Base-by-base conservation (phyloP, 2,329 filamentous ascomycete species). In the Aureobasidium sp. region DNA sequence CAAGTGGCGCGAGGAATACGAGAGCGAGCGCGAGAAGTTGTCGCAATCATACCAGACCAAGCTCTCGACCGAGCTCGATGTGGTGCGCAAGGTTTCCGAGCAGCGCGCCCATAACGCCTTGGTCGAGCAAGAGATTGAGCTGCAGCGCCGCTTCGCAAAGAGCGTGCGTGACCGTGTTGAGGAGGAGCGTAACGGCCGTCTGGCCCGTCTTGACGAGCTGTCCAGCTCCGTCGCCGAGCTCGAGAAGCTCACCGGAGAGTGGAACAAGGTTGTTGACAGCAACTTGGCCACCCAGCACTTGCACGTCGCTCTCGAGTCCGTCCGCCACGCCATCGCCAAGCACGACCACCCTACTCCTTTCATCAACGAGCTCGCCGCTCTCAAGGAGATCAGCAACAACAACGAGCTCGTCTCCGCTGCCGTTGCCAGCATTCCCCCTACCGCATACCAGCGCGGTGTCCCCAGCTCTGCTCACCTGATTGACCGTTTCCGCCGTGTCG, bases 271-370 rank as follows among this genome's bases (percentile, higher is more conserved):
- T 41, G 86, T 99, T 25, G 91, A 97, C 73, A 82, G 84, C 64
- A 97, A 94, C 77, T 84, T 97, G 66, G 88, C 90, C 76, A 97
- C 94, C 0, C 94, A 99, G 76, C 92, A 97, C 77, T 86, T 99
- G 31, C 91, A 97, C 72, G 91, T 99, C 39, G 94, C 94, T 22
- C 89, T 97, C 34, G 94, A 99, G 73, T 91, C 93, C 42, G 91
- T 97, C 57, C 88, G 90, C 67, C 86, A 90, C 63, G 90, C 88
- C 56, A 84, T 97, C 25, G 87, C 91, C 71, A 87, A 88, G 66
- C 82, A 87, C 14, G 79, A 86, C 47, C 82, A 87, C 68, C 89
- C 93, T 22, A 70, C 70, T 4, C 94, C 94, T 4, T 99, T 99
- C 74, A 84, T 96, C 70, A 87, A 87, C 65, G 94, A 99, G 79